phyloP scores from a whole-genome alignment of 257 asterid genomes.

The Nicotiana otophora region DNA sequence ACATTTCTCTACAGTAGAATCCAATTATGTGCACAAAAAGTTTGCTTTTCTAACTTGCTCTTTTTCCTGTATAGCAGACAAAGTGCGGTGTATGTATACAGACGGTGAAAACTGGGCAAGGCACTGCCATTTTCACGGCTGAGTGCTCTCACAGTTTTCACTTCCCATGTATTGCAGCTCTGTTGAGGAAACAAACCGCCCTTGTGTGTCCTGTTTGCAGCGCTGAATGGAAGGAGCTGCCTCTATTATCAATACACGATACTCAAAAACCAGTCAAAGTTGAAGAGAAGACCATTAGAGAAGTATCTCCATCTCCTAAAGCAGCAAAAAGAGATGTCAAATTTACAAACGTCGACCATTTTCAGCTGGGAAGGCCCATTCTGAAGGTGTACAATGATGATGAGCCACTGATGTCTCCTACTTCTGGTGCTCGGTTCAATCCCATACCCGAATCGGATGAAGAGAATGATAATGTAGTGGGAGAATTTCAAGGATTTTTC shows the following conservation, averaged over 20 bases:
- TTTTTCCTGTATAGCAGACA: slow-evolving; percentile 33
- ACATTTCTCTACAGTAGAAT: neutral
- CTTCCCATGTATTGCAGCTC: slow-evolving; percentile 78
- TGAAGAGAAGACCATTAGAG: slow-evolving; percentile 12
- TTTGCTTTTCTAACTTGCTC: neutral
- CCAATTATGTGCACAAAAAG: neutral
- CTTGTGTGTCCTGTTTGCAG: slow-evolving; percentile 77
- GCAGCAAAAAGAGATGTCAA: slow-evolving; percentile 10
- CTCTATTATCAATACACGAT: slow-evolving; percentile 33
- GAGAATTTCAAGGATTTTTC: slow-evolving; percentile 75
- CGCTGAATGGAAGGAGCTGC: slow-evolving; percentile 69
- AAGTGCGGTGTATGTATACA: slow-evolving; percentile 78
- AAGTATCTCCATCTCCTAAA: slow-evolving; percentile 18
- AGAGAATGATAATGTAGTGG: slow-evolving; percentile 32
- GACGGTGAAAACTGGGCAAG: slow-evolving; percentile 72
- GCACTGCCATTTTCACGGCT: slow-evolving; percentile 95
- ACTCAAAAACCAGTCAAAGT: slow-evolving; percentile 11
- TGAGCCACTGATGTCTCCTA: slow-evolving; percentile 77
- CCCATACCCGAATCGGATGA: slow-evolving; percentile 88
- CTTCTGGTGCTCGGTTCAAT: slow-evolving; percentile 60
- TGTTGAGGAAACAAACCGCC: slow-evolving; percentile 50
- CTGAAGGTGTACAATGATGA: slow-evolving; percentile 86
- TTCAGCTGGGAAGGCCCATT: slow-evolving; percentile 10
- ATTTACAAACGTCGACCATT: neutral
- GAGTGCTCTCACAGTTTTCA: slow-evolving; percentile 94